Base-by-base conservation (phyloP, 805 yeast genomes). In the Yarrowia sp. region DNA sequence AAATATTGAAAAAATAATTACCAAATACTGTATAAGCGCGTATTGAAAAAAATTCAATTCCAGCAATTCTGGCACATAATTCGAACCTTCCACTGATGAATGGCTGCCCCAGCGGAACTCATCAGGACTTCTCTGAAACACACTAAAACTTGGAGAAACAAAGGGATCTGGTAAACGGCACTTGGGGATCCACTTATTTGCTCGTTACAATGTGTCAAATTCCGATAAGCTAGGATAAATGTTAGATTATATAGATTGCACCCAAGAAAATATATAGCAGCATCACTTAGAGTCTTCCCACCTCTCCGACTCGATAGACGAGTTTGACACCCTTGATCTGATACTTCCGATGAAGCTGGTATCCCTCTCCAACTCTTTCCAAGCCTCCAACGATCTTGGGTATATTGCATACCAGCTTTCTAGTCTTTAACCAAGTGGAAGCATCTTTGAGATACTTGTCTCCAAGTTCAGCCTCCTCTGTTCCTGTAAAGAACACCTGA, bases 261-360 rank as follows among this genome's bases (percentile, higher is more conserved):
- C n/a, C n/a, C n/a, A n/a, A n/a, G n/a, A n/a, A n/a, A n/a, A n/a
- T n/a, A n/a, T n/a, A n/a, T 17, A 17, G 10, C 33, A 30, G 12
- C 9, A 10, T 8, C 36, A 8, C 10, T 4, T 32, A 48, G 5
- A 48, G 8, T 16, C 54, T 17, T 8, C 54, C 54, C 14, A 32
- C 38, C 41, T 51, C 58, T 8, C 58, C 32, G 7, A 28, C 36
- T 38, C 48, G 54, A 12, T 54, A 54, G 17, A 54, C 62, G 3
- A 54, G 35, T 19, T 54, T 54, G 22, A 28, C 62, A 1, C 62
- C 62, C 26, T 28, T 26, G 40, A 54, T 38, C 36, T 54, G 28
- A 33, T 40, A 28, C 19, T 54, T 35, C 26, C 62, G 21, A 26
- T 54, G 48, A 17, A 54, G 36, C 16, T 38, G 21, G 28, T 54